phyloP scores from a whole-genome alignment of 805 yeast genomes.

The Metschnikowia sp. region DNA sequence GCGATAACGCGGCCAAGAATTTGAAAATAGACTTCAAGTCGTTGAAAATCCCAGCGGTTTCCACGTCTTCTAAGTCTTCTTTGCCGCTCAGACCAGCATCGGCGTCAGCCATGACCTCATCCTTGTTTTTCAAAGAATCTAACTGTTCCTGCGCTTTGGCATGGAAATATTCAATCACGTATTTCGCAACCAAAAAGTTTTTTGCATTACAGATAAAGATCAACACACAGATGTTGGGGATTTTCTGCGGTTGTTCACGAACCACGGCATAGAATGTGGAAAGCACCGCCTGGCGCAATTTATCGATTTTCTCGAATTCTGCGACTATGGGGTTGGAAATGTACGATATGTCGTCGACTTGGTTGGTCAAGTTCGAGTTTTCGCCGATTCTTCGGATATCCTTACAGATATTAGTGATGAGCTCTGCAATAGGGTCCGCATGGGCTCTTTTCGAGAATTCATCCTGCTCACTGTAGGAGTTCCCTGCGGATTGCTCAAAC shows the following conservation, averaged over 20 bases:
- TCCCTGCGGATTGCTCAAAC: conserved; percentile 20
- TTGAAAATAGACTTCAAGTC: conserved; percentile 68
- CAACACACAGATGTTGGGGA: conserved; percentile 65
- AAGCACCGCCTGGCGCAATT: conserved; percentile 56
- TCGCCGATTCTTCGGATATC: conserved; percentile 45
- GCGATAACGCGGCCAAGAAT: conserved; percentile 62
- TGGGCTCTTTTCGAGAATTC: conserved; percentile 33
- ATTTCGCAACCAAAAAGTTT: conserved; percentile 63
- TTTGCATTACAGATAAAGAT: conserved; percentile 63
- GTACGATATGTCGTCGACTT: conserved; percentile 54
- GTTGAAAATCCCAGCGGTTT: conserved; percentile 60
- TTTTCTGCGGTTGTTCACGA: conserved; percentile 89
- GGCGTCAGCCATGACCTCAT: conserved; percentile 12
- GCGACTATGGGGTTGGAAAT: conserved; percentile 64
- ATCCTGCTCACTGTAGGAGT: conserved; percentile 13
- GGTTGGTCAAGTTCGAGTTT: conserved; percentile 36
- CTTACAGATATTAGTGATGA: conserved; percentile 42
- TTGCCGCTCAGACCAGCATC: conserved; percentile 6
- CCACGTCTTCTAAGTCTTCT: conserved; percentile 8
- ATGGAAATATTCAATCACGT: conserved; percentile 66
- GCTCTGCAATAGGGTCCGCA: conserved; percentile 39
- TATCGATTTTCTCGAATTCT: conserved; percentile 61
- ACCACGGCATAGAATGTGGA: conserved; percentile 65
- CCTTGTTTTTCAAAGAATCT: conserved; percentile 23
- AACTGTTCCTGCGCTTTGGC: conserved; percentile 57